phyloP scores from a whole-genome alignment of 257 asterid species.

The Solanum lycopersicoides region DNA sequence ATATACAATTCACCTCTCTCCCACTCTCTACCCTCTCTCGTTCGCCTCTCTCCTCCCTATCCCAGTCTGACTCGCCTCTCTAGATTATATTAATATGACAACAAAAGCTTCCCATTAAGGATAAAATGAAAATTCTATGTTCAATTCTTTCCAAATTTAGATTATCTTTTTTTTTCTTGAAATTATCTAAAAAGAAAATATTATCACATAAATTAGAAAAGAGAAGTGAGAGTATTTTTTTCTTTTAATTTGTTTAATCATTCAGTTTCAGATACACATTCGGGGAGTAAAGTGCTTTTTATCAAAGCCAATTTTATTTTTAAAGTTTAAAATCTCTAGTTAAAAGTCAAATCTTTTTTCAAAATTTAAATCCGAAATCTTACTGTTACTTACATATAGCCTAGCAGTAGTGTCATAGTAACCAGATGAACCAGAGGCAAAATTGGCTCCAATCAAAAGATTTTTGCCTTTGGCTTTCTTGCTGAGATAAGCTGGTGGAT shows the following conservation, averaged over 20 bases:
- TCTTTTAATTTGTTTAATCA: background rate
- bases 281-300: fast-evolving
- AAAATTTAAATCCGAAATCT: too few relatives aligned
- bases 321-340: fast-evolving
- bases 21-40: too few relatives aligned
- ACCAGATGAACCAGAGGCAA: slow-evolving; percentile 85
- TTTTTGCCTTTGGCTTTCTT: slow-evolving; percentile 37
- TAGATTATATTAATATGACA: too few relatives aligned
- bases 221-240: background rate
- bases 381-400: slow-evolving; percentile 36
- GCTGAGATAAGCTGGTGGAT: slow-evolving; percentile 68
- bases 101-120: background rate
- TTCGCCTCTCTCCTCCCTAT: too few relatives aligned
- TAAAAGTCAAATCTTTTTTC: too few relatives aligned
- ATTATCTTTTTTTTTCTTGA: too few relatives aligned
- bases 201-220: background rate
- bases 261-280: fast-evolving
- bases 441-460: slow-evolving; percentile 69
- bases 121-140: background rate
- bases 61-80: too few relatives aligned
- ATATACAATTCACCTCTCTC: too few relatives aligned
- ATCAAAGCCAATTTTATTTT: background rate
- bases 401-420: slow-evolving; percentile 52
- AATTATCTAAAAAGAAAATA: background rate
- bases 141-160: background rate